Evolutionary conservation across 1,139 yeast genomes (phyloP).

Genomic region (Pichia sp.): DNA sequence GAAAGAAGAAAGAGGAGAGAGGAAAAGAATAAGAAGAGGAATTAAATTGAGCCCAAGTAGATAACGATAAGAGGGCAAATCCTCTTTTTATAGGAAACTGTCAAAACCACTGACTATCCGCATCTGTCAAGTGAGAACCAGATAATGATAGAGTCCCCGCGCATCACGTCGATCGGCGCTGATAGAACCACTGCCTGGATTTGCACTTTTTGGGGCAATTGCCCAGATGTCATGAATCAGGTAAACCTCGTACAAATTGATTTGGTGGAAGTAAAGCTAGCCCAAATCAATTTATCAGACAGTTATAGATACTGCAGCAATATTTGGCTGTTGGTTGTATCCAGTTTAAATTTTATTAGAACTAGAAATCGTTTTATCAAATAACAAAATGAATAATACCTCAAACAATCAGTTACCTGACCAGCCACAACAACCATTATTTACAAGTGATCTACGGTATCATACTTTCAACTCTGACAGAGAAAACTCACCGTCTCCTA

Average conservation of each 20-base stretch:
- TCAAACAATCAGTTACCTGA: neutral
- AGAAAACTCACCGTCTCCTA: constrained; percentile 13
- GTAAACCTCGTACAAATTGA: too few species aligned
- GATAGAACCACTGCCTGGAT: neutral
- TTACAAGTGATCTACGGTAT: neutral
- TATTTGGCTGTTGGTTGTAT: neutral
- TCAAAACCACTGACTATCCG: neutral
- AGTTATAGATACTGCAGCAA: too few species aligned
- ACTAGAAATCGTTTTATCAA: neutral
- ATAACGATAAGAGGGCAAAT: constrained; percentile 1
- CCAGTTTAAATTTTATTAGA: neutral
- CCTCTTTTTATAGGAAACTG: constrained; percentile 1
- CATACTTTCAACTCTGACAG: neutral
- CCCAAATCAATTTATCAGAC: neutral
- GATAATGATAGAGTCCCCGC: too few species aligned
- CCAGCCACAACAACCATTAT: neutral
- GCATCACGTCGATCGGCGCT: neutral
- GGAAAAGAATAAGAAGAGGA: neutral
- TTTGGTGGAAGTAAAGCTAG: too few species aligned
- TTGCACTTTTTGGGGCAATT: neutral
- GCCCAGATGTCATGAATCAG: neutral
- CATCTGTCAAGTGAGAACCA: neutral
- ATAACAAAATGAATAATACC: neutral
- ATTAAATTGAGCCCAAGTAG: neutral
- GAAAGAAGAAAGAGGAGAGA: constrained; percentile 2